Evolutionary conservation across 1,284 basidiomycete species (phyloP).

Genomic region (Ceratobasidium sp.): DNA sequence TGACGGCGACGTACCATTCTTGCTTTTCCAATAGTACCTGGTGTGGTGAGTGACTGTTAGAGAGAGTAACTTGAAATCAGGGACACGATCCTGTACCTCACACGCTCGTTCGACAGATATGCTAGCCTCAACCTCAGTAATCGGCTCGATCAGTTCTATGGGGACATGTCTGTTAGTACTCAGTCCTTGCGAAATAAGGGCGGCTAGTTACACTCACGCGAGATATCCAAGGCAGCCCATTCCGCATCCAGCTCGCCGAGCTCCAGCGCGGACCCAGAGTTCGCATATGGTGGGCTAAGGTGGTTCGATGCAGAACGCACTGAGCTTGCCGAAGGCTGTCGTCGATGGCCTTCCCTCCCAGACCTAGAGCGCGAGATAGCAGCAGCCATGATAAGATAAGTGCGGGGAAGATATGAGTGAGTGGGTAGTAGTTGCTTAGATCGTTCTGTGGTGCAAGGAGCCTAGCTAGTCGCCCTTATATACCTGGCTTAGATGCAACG

Average conservation of each 20-base stretch:
- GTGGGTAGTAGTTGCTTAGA: background rate
- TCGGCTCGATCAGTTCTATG: conserved; percentile 41
- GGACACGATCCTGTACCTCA: conserved; percentile 62
- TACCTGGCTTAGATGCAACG: conserved; percentile 6
- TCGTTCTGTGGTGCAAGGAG: background rate
- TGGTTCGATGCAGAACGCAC: conserved; percentile 34
- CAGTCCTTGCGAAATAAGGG: background rate
- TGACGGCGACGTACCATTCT: conserved; percentile 71
- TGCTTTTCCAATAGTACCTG: conserved; percentile 72
- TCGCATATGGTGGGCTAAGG: conserved; percentile 24
- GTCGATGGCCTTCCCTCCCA: conserved; percentile 20
- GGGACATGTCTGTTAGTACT: background rate
- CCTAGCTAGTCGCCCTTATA: background rate
- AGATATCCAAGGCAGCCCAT: conserved; percentile 37
- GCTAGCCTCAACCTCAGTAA: conserved; percentile 64
- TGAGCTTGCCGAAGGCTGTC: conserved; percentile 36
- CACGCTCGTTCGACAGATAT: conserved; percentile 81
- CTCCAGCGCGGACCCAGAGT: conserved; percentile 27
- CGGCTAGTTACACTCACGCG: conserved; percentile 6
- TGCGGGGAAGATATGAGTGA: background rate
- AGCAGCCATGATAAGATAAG: conserved; percentile 20
- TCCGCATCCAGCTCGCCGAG: conserved; percentile 32
- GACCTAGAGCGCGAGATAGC: conserved; percentile 27
- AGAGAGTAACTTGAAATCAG: background rate
- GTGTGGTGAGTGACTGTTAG: conserved; percentile 13